These are phyloP conservation scores for Jimgerdemannia lactiflua DNA, from an alignment of 192 early-diverging fungal species.

Conservation along the genomic window DNA sequence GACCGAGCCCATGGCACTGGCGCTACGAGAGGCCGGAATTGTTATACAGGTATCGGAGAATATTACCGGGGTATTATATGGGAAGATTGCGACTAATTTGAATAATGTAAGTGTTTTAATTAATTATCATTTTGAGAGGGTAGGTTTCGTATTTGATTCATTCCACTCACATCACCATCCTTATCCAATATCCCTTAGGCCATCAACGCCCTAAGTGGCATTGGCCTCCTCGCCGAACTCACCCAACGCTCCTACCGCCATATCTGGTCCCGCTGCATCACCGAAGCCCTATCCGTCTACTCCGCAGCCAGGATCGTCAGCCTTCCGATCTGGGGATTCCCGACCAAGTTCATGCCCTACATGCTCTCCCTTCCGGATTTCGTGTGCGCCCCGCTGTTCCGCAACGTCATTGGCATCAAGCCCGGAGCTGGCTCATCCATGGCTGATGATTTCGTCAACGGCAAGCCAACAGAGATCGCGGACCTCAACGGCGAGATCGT, in stretches of 20 bases:
- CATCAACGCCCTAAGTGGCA: not conserved
- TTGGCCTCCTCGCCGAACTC: not conserved
- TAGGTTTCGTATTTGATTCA: not conserved
- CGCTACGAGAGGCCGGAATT: not conserved
- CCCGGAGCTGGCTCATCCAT: not conserved
- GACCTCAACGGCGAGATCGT: not conserved
- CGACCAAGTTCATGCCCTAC: not conserved
- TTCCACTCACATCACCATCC: not conserved
- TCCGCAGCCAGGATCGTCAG: not conserved
- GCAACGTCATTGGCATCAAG: not conserved
- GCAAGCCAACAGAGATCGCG: not conserved
- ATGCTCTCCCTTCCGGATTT: not conserved
- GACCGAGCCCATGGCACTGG: not conserved
- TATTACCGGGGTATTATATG: not conserved
- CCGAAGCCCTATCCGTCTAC: not conserved
- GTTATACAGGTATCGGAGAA: not conserved
- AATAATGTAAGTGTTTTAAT: constrained; percentile 1
- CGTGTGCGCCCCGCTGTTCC: not conserved
- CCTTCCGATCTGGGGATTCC: not conserved
- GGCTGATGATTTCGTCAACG: not conserved
- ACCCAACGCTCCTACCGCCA: not conserved
- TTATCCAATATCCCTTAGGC: not conserved
- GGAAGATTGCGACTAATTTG: not conserved
- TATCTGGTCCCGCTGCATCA: constrained; percentile 3
- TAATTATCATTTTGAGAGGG: not conserved